These are phyloP conservation scores for Tetrastigma voinierianum DNA, from an alignment of 164 flowering plant species.

Conservation along the genomic window DNA sequence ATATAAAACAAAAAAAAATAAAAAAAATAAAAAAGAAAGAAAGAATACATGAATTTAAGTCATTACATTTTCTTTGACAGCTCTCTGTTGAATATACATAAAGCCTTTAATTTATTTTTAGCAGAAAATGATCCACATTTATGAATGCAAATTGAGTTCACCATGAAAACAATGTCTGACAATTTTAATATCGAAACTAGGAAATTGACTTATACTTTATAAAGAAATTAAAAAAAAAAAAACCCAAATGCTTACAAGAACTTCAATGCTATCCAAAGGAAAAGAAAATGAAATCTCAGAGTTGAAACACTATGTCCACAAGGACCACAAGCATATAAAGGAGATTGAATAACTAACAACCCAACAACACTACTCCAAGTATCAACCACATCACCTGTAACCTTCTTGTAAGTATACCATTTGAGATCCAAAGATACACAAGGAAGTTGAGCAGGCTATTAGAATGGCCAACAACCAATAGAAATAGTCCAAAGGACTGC, in stretches of 20 bases:
- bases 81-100: no score
- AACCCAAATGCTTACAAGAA: no score
- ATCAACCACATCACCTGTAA: conserved; percentile 8
- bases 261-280: no score
- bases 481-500: conserved; percentile 43
- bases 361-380: not conserved
- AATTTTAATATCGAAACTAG: not conserved
- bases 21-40: not conserved
- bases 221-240: no score
- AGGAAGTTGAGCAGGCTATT: conserved; percentile 28
- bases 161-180: not conserved
- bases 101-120: no score
- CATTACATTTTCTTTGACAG: no score
- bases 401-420: conserved; percentile 34
- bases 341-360: not conserved
- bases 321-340: not conserved
- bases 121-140: no score
- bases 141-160: no score
- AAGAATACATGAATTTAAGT: no score
- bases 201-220: not conserved
- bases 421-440: conserved; percentile 30
- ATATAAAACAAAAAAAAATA: no score
- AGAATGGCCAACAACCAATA: conserved; percentile 33
- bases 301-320: not conserved
- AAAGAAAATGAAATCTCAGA: no score